phyloP scores from a whole-genome alignment of 257 asterid genomes.

The Perilla frutescens region DNA sequence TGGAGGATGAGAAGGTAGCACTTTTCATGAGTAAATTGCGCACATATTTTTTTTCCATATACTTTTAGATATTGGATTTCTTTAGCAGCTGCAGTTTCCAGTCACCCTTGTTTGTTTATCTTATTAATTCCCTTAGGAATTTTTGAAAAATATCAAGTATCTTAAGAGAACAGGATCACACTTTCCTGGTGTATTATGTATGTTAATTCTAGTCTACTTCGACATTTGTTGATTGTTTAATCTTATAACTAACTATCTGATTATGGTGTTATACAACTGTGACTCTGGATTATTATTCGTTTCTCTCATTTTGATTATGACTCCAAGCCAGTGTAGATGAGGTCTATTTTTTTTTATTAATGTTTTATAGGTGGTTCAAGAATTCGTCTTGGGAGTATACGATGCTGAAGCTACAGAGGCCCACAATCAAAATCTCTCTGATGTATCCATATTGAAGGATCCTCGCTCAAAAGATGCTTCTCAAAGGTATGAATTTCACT shows the following conservation, averaged over 20 bases:
- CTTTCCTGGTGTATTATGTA: not conserved
- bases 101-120: slow-evolving; percentile 21
- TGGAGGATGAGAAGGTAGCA: slow-evolving; percentile 91
- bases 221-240: slow-evolving; percentile 23
- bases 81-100: slow-evolving; percentile 19
- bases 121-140: slow-evolving; percentile 1
- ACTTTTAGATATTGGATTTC: slow-evolving; percentile 16
- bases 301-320: slow-evolving; percentile 9
- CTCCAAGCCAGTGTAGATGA: slow-evolving; percentile 19
- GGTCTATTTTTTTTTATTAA: slow-evolving; percentile 6
- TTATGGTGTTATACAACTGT: not conserved
- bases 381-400: slow-evolving; percentile 82
- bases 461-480: slow-evolving; percentile 99
- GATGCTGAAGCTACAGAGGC: slow-evolving; percentile 86
- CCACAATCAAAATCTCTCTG: slow-evolving; percentile 77
- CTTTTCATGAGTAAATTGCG: slow-evolving; percentile 19
- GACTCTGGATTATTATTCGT: slow-evolving; percentile 6
- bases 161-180: not conserved
- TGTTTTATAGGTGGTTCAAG: slow-evolving; percentile 76
- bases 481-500: slow-evolving; percentile 68
- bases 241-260: slow-evolving; percentile 13
- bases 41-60: not conserved
- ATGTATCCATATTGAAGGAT: slow-evolving; percentile 82
- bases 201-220: not conserved
- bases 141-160: not conserved